Base-by-base conservation (phyloP, 257 asterid genomes). In the Verbascum thapsus region DNA sequence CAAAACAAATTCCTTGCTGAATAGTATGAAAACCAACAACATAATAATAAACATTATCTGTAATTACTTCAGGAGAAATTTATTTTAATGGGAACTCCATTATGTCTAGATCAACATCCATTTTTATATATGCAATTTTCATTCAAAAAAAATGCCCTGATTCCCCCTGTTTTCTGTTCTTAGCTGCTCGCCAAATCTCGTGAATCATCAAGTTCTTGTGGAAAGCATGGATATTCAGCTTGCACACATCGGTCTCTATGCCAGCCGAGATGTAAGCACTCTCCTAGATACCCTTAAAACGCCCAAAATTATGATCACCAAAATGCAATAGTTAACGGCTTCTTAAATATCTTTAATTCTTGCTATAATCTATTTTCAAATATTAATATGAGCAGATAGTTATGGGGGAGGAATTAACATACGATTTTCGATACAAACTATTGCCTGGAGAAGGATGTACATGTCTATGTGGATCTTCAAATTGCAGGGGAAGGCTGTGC, bases 141-240 rank as follows among this genome's bases (percentile, higher is more conserved):
- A 26, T 26, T 26, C 32, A 26, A 26, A 26, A 26, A 2, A 26
- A 26, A 50, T 10, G 26, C 52, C 35, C 19, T 53, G 20, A 10
- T 35, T 54, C 10, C 35, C 52, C 35, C 19, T 53, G 20, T 12
- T 35, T 73, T 16, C 69, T 72, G 68, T 67, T 67, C 23, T 49
- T 80, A 94, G 99, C 74, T 94, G 99, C 88, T 85, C 82, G 26
- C 87, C 98, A 6, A 94, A 94, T 80, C 95, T 94, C 20, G 81
- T 81, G 80, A 87, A 85, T 69, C 90, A 88, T 76, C 99, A 90
- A 90, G 99, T 90, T 77, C 84, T 94, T 22, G 88, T 94, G 51
- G 99, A 90, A 64, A 90, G 94, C 84, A 94, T 90, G 98, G 98
- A 94, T 56, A 78, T 86, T 78, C 90, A 78, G 75, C 90, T 85